phyloP scores from a whole-genome alignment of 139 green algal species.

The Chlorella sp. region DNA sequence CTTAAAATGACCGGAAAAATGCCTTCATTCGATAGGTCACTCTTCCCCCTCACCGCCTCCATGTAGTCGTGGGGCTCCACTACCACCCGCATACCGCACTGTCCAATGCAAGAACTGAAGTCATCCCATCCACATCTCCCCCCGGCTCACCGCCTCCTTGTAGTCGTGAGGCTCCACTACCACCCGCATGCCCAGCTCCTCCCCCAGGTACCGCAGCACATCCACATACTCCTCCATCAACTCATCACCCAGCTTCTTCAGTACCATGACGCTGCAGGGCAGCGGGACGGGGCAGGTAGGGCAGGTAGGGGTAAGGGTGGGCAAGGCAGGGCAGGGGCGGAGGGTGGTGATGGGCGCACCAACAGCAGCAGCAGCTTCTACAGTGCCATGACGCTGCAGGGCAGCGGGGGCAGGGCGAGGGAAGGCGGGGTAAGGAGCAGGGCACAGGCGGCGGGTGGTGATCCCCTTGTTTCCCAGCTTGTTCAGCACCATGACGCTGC shows the following conservation, averaged over 20 bases:
- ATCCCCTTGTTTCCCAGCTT: too few relatives aligned
- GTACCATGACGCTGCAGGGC: conserved; percentile 85
- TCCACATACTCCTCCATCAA: conserved; percentile 70
- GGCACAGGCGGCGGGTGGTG: background rate
- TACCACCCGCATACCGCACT: too few relatives aligned
- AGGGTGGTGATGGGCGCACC: too few relatives aligned
- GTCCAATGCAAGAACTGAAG: too few relatives aligned
- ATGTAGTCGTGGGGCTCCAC: conserved; percentile 78
- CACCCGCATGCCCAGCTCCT: conserved; percentile 80
- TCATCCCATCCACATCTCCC: background rate
- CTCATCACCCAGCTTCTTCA: conserved; percentile 96
- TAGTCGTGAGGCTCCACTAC: conserved; percentile 90
- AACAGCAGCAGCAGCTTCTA: too few relatives aligned
- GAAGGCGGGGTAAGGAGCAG: too few relatives aligned
- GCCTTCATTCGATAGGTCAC: too few relatives aligned
- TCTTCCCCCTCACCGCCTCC: conserved; percentile 49
- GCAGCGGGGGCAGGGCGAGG: too few relatives aligned
- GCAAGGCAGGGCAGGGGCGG: background rate
- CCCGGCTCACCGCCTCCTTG: conserved; percentile 48
- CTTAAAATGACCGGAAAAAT: too few relatives aligned
- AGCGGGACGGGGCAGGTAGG: background rate
- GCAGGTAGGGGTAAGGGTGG: too few relatives aligned
- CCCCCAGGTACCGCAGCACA: conserved; percentile 75
- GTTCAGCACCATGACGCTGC: conserved; percentile 95
- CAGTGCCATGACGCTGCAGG: conserved; percentile 90